Conservation (phyloP, 2,329 filamentous ascomycete genomes). For the Aspergillus ochraceus region DNA sequence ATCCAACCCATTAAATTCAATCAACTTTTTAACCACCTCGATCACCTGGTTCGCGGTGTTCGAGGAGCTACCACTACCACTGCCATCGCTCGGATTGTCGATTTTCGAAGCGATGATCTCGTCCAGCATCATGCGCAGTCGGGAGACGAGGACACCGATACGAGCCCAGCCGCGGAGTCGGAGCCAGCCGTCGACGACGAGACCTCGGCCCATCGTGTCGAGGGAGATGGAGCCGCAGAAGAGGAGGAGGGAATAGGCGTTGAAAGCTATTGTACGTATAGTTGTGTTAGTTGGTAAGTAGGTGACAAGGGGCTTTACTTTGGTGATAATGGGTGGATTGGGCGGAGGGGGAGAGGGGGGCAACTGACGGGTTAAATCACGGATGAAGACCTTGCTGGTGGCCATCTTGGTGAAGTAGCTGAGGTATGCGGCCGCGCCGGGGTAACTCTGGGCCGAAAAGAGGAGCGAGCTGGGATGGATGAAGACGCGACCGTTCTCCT, state of each 20-base stretch:
- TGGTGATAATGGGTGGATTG: neutral
- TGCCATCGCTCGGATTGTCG: constrained; percentile 64
- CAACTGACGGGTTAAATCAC: constrained; percentile 80
- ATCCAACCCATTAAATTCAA: constrained; percentile 88
- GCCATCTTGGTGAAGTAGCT: constrained; percentile 91
- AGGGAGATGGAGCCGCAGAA: constrained; percentile 84
- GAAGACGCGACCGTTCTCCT: constrained; percentile 84
- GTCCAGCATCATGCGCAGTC: constrained; percentile 84
- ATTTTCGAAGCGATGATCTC: constrained; percentile 77
- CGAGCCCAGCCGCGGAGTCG: constrained; percentile 85
- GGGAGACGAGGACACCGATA: constrained; percentile 83
- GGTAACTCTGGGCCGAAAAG: constrained; percentile 78
- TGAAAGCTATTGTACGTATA: constrained; percentile 59
- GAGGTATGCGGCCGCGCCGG: constrained; percentile 73
- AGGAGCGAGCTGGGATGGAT: constrained; percentile 86
- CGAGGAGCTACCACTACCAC: constrained; percentile 1
- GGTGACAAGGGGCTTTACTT: no score
- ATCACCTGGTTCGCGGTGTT: constrained; percentile 57
- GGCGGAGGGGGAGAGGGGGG: neutral
- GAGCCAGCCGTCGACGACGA: constrained; percentile 92
- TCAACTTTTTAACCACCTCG: constrained; percentile 72
- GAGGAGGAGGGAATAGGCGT: constrained; percentile 81
- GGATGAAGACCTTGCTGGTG: constrained; percentile 87
- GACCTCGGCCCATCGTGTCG: constrained; percentile 81
- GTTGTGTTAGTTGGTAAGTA: constrained; percentile 8